Evolutionary conservation across 192 early-diverging fungal species (phyloP), one percentile per base, ranked within the genome.

Genomic region (Coemansia sp.): DNA sequence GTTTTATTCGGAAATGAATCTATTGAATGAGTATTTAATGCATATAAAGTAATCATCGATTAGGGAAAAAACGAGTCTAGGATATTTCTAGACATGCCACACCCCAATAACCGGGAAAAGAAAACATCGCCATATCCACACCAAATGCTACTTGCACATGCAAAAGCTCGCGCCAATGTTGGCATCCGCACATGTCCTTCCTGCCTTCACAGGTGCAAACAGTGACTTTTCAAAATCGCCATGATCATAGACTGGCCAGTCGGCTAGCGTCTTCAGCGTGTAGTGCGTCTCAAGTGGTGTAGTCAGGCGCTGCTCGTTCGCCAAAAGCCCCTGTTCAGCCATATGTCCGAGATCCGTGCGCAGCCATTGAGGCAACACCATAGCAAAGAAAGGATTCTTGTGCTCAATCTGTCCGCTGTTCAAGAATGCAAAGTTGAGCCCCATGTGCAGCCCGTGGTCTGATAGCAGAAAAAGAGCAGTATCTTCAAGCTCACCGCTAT

Each of bases 361-460:
- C 66, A 81, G 73, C 73, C 73, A 75, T 41, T 81, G 63, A 6
- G 78, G 78, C 32, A 81, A 37, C 12, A 61, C 64, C 61, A 81
- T 62, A 2, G 65, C 61, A 53, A 76, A 72, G 48, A 81, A 81
- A 12, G 79, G 79, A 21, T 81, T 81, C 40, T 81, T 54, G 53
- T 81, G 79, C 68, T 81, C 79, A 26, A 81, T 81, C 15, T 64
- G 66, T 2, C 79, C 79, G 23, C 63, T 81, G 8, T 81, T 66
- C 23, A 64, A 37, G 45, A 61, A 81, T 1, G 68, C 79, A 73
- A 76, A 81, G 60, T 81, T 81, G 4, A 81, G 40, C 7, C 79
- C 79, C 79, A 81, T 81, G 61, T 81, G 79, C 52, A 81, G 57
- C 0, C 79, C 79, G 37, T 81, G 79, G 65, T 81, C 79, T 0